phyloP scores from a whole-genome alignment of 2,329 filamentous ascomycete species.

The Coniella lustricola region DNA sequence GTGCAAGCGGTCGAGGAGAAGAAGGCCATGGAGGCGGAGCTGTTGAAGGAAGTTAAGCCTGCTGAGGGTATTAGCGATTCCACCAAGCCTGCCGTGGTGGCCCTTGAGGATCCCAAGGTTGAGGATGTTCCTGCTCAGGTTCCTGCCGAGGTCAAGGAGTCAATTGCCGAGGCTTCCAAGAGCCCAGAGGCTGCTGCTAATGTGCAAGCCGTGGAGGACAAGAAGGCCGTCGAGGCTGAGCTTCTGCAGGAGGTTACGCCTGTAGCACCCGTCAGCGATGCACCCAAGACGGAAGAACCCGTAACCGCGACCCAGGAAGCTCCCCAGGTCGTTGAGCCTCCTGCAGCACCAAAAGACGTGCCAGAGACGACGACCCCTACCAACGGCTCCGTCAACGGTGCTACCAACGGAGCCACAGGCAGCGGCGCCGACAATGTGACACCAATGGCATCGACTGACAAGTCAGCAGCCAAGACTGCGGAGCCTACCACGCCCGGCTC shows the following conservation, averaged over 20 bases:
- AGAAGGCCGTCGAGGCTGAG: constrained; percentile 67
- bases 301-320: constrained; percentile 19
- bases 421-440: constrained; percentile 17
- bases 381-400: constrained; percentile 1
- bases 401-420: constrained; percentile 12
- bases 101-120: constrained; percentile 23
- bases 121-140: constrained; percentile 43
- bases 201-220: constrained; percentile 64
- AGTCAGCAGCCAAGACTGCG: constrained; percentile 17
- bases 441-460: constrained; percentile 16
- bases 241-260: constrained; percentile 57
- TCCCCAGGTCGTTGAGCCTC: constrained; percentile 18
- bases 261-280: constrained; percentile 27
- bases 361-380: constrained; percentile 17
- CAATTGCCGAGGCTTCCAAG: constrained; percentile 49
- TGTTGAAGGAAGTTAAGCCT: constrained; percentile 56
- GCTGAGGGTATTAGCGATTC: constrained; percentile 27
- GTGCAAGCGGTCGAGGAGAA: constrained; percentile 68
- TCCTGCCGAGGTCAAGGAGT: constrained; percentile 50
- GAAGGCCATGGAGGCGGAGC: constrained; percentile 64
- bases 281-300: constrained; percentile 11
- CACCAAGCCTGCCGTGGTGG: constrained; percentile 16
- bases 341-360: constrained; percentile 18
- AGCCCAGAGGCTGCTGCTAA: constrained; percentile 66
- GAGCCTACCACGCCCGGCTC: constrained; percentile 18